Evolutionary conservation across 2,329 filamentous ascomycete genomes (phyloP).

Genomic region (Clonostachys byssicola): DNA sequence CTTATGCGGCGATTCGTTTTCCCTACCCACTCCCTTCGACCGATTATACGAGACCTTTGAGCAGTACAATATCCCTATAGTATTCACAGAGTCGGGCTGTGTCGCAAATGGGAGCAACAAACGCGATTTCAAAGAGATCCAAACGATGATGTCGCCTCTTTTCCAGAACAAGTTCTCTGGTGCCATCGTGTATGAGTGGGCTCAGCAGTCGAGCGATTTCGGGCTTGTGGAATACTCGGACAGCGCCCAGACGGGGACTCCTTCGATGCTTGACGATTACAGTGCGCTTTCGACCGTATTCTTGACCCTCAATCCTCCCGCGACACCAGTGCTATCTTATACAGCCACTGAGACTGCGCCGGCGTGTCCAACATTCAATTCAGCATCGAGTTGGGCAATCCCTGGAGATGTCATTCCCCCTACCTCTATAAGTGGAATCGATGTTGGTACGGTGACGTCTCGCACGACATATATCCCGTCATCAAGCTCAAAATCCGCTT

Average conservation of each 20-base stretch:
- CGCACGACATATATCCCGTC: too few species aligned
- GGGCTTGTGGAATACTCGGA: conserved; percentile 1
- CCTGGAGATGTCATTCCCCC: too few species aligned
- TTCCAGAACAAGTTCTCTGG: conserved; percentile 2
- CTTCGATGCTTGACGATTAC: background rate
- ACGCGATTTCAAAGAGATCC: background rate
- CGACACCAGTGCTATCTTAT: background rate
- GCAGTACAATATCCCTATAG: background rate
- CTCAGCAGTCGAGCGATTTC: background rate
- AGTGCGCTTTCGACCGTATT: background rate
- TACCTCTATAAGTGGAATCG: too few species aligned
- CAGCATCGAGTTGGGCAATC: too few species aligned
- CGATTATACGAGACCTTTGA: background rate
- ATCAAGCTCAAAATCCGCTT: too few species aligned
- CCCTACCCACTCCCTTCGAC: background rate
- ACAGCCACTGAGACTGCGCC: background rate
- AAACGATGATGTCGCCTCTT: background rate
- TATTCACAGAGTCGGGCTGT: conserved; percentile 1
- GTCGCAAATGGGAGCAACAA: background rate
- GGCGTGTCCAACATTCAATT: background rate
- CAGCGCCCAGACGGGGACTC: background rate
- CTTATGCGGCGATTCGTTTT: background rate
- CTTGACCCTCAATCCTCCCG: background rate
- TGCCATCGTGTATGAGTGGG: background rate
- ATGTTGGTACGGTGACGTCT: too few species aligned